These are phyloP conservation scores for Cornus florida DNA, from an alignment of 148 eudicot genomes.

Conservation along the genomic window DNA sequence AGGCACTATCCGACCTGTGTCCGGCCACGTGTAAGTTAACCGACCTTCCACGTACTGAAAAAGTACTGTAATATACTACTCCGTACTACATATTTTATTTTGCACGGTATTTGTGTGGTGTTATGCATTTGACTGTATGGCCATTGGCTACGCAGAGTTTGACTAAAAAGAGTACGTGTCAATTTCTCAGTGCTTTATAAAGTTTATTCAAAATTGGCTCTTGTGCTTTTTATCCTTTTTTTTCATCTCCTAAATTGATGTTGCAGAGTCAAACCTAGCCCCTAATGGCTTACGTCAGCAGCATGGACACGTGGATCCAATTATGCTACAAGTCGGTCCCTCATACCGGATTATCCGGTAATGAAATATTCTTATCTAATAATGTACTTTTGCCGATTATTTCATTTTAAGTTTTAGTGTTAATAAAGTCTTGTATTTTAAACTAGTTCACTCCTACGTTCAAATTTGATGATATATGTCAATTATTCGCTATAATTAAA, in stretches of 20 bases:
- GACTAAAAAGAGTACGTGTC: slow-evolving; percentile 23
- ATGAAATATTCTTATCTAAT: too few species aligned
- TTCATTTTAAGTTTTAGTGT: too few species aligned
- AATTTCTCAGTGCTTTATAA: not conserved
- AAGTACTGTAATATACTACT: not conserved
- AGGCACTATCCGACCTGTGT: slow-evolving; percentile 41
- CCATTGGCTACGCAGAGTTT: not conserved
- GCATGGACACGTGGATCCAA: slow-evolving; percentile 38
- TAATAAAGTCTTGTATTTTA: too few species aligned
- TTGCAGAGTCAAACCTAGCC: slow-evolving; percentile 13
- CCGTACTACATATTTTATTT: not conserved
- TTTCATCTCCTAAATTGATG: slow-evolving; percentile 9
- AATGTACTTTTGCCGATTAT: too few species aligned
- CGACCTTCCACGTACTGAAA: not conserved
- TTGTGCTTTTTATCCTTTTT: slow-evolving; percentile 23
- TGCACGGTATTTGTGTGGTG: too few species aligned
- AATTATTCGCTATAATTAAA: too few species aligned
- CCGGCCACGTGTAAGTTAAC: slow-evolving; percentile 21
- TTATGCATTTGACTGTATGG: too few species aligned
- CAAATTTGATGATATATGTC: too few species aligned
- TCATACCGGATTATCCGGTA: too few species aligned
- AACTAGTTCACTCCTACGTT: too few species aligned
- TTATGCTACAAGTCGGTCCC: slow-evolving; percentile 10
- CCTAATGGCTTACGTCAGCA: slow-evolving; percentile 12
- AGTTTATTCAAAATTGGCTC: slow-evolving; percentile 20